These are phyloP conservation scores for Plasmopara halstedii DNA, from an alignment of 352 stramenopile genomes.

Conservation along the genomic window DNA sequence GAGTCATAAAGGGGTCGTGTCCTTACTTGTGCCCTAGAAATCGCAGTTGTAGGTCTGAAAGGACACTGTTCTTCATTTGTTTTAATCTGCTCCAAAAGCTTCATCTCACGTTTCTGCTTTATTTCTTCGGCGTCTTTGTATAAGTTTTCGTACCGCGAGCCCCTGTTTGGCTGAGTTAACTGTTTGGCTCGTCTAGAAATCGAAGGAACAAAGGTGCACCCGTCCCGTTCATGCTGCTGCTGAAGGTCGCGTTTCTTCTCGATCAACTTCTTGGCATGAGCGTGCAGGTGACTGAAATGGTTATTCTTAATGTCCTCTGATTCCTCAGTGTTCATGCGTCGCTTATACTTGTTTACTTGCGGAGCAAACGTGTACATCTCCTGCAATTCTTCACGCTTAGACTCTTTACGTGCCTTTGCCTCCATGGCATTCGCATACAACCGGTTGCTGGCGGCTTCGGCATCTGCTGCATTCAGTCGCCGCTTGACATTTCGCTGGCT, in stretches of 20 bases:
- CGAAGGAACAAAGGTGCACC: slow-evolving; percentile 58
- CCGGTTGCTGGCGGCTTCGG: slow-evolving; percentile 45
- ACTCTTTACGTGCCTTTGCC: slow-evolving; percentile 47
- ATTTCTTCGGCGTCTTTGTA: slow-evolving; percentile 64
- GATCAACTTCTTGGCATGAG: slow-evolving; percentile 42
- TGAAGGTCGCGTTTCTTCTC: slow-evolving; percentile 51
- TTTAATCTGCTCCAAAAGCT: slow-evolving; percentile 47
- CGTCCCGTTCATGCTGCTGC: slow-evolving; percentile 38
- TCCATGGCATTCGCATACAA: slow-evolving; percentile 60
- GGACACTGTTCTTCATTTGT: slow-evolving; percentile 54
- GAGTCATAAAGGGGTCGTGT: slow-evolving; percentile 59
- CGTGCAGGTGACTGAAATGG: slow-evolving; percentile 41
- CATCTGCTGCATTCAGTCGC: slow-evolving; percentile 41
- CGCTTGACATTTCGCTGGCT: slow-evolving; percentile 34
- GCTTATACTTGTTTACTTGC: slow-evolving; percentile 50
- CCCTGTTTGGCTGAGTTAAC: slow-evolving; percentile 26
- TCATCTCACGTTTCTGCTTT: slow-evolving; percentile 61
- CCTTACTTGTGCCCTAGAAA: slow-evolving; percentile 47
- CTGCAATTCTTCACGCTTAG: slow-evolving; percentile 37
- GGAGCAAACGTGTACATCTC: slow-evolving; percentile 52
- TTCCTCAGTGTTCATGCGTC: slow-evolving; percentile 25
- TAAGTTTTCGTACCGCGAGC: slow-evolving; percentile 62
- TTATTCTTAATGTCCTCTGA: slow-evolving; percentile 25
- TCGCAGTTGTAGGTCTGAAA: slow-evolving; percentile 74
- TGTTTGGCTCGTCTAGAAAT: slow-evolving; percentile 62